These are phyloP conservation scores for Nitzschia palea DNA, from an alignment of 108 stramenopile species.

Conservation along the genomic window DNA sequence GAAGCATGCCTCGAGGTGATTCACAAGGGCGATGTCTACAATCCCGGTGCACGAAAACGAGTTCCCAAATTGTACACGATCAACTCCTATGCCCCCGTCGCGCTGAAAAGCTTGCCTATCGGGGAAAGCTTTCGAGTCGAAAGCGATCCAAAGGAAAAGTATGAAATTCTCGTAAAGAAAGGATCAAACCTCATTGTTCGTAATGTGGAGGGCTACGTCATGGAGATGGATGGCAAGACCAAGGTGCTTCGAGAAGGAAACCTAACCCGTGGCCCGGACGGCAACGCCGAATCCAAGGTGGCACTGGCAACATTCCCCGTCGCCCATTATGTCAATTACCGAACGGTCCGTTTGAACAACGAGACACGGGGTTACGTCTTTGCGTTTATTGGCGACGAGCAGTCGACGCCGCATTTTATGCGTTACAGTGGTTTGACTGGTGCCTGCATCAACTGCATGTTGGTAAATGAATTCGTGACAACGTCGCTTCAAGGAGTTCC, in stretches of 20 bases:
- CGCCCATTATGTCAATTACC: constrained; percentile 37
- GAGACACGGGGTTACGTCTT: constrained; percentile 29
- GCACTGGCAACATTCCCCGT: constrained; percentile 40
- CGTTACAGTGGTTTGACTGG: constrained; percentile 35
- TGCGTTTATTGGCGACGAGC: constrained; percentile 38
- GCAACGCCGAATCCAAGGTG: constrained; percentile 33
- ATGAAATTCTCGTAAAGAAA: constrained; percentile 32
- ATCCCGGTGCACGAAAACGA: constrained; percentile 23
- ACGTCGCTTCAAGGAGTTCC: constrained; percentile 25
- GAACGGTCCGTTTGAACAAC: constrained; percentile 30
- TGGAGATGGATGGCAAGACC: constrained; percentile 3
- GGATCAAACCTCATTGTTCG: constrained; percentile 18
- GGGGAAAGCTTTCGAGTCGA: constrained; percentile 35
- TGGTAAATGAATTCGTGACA: constrained; percentile 34
- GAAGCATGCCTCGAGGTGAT: constrained; percentile 37
- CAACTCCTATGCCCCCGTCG: constrained; percentile 15
- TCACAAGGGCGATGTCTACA: constrained; percentile 32
- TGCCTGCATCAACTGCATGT: constrained; percentile 35
- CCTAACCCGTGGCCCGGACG: constrained; percentile 28
- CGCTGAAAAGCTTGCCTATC: constrained; percentile 9
- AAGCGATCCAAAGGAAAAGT: constrained; percentile 10
- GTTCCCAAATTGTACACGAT: constrained; percentile 31
- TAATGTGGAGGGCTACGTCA: constrained; percentile 31
- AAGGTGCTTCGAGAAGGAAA: constrained; percentile 31
- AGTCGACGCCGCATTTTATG: constrained; percentile 46